Evolutionary conservation across 352 stramenopile species (phyloP).

Genomic region (Phytophthora melonis): DNA sequence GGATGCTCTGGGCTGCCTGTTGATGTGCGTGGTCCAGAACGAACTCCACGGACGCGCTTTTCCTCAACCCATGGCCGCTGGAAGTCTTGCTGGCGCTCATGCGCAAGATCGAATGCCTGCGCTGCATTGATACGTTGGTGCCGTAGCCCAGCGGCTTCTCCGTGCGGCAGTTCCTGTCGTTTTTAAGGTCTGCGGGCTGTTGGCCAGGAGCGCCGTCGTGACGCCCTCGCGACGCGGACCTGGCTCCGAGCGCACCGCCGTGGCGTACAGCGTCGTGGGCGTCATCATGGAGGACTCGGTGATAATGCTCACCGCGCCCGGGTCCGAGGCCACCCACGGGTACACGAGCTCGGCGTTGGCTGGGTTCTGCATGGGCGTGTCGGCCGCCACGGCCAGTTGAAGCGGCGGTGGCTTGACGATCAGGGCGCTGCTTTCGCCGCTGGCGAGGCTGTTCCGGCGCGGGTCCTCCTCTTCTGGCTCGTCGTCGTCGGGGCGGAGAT

Average conservation of each 20-base stretch:
- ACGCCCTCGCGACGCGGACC: constrained; percentile 28
- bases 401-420: constrained; percentile 41
- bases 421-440: constrained; percentile 24
- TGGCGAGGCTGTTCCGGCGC: constrained; percentile 9
- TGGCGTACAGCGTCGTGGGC: constrained; percentile 27
- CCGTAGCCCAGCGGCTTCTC: constrained; percentile 39
- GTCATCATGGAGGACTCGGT: constrained; percentile 31
- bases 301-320: constrained; percentile 22
- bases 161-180: constrained; percentile 4
- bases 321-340: constrained; percentile 31
- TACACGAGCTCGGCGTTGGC: constrained; percentile 37
- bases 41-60: constrained; percentile 82
- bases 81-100: constrained; percentile 52
- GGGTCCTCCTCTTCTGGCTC: constrained; percentile 50
- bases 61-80: constrained; percentile 48
- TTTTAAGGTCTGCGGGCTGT: constrained; percentile 14
- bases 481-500: constrained; percentile 27
- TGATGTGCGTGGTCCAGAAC: constrained; percentile 55
- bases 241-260: constrained; percentile 30
- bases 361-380: constrained; percentile 21
- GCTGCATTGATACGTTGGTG: constrained; percentile 41
- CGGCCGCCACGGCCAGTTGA: constrained; percentile 16
- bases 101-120: constrained; percentile 70
- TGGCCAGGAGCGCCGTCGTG: constrained; percentile 34
- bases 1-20: constrained; percentile 41